Evolutionary conservation across 192 early-diverging fungal genomes (phyloP), one percentile per base, ranked within the genome.

Genomic region (Hyaloraphidium curvatum): DNA sequence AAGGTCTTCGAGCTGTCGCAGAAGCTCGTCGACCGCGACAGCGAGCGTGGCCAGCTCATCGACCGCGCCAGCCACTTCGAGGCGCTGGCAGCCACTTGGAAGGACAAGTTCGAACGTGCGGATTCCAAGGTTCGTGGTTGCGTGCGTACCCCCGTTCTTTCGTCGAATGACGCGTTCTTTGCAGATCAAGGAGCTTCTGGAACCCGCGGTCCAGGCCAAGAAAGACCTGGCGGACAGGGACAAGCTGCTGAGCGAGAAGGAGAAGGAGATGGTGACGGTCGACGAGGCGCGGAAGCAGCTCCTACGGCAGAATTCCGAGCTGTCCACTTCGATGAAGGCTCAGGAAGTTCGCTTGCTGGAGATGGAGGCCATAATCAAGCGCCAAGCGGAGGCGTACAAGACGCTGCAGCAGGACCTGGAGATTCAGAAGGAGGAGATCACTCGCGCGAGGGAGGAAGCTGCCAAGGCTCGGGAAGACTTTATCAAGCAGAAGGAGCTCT

Each of bases 1-100:
- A 97, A 93, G 74, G 86, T 99, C 53, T 80, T 97, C 60, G 87
- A 89, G 63, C 71, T 99, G 53, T 93, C 90, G 28, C 86, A 86
- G 57, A 66, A 67, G 28, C 62, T 91, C 48, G 74, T 74, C 27
- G 62, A 64, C 50, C 67, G 73, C 57, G 74, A 75, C 55, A 71
- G 86, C 55, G 86, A 88, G 60, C 79, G 81, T 62, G 74, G 74
- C 25, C 40, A 52, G 13, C 63, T 79, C 50, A 59, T 65, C 33
- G 74, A 76, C 52, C 73, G 75, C 50, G 61, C 79, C 50, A 55
- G 66, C 21, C 59, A 70, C 23, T 64, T 84, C 51, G 86, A 87
- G 59, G 62, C 56, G 28, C 82, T 82, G 53, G 61, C 79, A 40
- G 60, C 65, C 31, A 58, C 28, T 39, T 86, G 77, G 83, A 79